Percentiles rank a stretch among this genome's conserved stretches.
phyloP scores from a whole-genome alignment of 768 basidiomycete genomes.

The Xanthoconium stramineum region DNA sequence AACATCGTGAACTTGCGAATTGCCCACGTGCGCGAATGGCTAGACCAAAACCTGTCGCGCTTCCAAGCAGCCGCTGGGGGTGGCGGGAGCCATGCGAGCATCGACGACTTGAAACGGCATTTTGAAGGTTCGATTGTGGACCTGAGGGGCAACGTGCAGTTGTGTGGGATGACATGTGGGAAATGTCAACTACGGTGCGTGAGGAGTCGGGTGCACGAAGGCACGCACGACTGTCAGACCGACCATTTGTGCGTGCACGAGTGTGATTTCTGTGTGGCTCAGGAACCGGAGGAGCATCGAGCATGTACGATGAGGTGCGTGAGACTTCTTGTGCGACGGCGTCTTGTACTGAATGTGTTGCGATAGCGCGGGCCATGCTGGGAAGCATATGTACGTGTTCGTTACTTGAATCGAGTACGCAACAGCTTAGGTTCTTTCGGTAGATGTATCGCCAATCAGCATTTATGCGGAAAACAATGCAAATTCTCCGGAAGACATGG shows the following conservation, averaged over 20 bases:
- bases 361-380: slow-evolving; percentile 55
- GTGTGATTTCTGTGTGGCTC: slow-evolving; percentile 40
- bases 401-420: fast-evolving
- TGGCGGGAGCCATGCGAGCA: slow-evolving; percentile 34
- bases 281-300: slow-evolving; percentile 29
- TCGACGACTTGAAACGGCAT: slow-evolving; percentile 43
- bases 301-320: slow-evolving; percentile 49
- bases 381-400: slow-evolving; percentile 47
- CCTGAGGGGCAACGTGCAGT: slow-evolving; percentile 41
- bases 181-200: slow-evolving; percentile 50
- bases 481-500: slow-evolving; percentile 43
- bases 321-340: not conserved
- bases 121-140: slow-evolving; percentile 45
- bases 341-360: not conserved
- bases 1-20: slow-evolving; percentile 41
- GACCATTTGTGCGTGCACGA: slow-evolving; percentile 42
- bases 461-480: slow-evolving; percentile 57
- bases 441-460: slow-evolving; percentile 50
- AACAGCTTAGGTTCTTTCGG: not conserved
- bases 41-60: slow-evolving; percentile 44
- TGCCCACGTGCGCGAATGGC: slow-evolving; percentile 49
- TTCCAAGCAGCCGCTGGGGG: slow-evolving; percentile 34
- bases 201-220: slow-evolving; percentile 42
- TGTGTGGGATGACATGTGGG: slow-evolving; percentile 49
- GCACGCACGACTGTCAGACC: slow-evolving; percentile 49